These are phyloP conservation scores for Chlorella sp. DNA, from an alignment of 139 green algal species.

Conservation along the genomic window DNA sequence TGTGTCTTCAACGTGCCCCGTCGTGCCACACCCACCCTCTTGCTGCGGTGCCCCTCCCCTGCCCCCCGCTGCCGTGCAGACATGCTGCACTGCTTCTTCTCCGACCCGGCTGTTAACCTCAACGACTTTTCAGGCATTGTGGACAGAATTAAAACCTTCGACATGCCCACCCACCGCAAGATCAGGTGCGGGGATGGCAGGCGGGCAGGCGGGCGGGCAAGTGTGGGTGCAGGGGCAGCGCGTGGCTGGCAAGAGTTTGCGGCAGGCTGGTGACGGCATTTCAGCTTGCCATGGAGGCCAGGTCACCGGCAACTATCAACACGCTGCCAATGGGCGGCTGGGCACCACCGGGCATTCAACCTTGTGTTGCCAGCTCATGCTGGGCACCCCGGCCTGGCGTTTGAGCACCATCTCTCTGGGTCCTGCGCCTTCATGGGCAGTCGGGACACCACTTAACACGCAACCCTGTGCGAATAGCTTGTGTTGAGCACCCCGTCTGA, in stretches of 20 bases:
- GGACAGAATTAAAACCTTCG: conserved; percentile 50
- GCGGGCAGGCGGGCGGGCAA: background rate
- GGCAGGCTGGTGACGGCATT: too few relatives aligned
- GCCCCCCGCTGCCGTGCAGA: conserved; percentile 13
- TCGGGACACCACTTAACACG: too few relatives aligned
- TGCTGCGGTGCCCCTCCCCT: background rate
- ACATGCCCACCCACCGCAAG: conserved; percentile 80
- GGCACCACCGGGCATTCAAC: too few relatives aligned
- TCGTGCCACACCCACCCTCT: too few relatives aligned
- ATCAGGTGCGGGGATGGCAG: conserved; percentile 47
- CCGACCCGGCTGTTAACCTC: conserved; percentile 54
- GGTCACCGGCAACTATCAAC: too few relatives aligned
- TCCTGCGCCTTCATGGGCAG: too few relatives aligned
- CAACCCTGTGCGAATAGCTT: conserved; percentile 15
- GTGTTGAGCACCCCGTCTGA: background rate
- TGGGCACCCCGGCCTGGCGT: too few relatives aligned
- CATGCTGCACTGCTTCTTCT: conserved; percentile 81
- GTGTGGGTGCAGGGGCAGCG: background rate
- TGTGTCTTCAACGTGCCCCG: too few relatives aligned
- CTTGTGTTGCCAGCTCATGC: too few relatives aligned
- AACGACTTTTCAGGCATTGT: background rate
- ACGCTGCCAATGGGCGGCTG: too few relatives aligned
- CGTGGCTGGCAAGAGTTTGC: background rate
- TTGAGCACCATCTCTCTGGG: too few relatives aligned
- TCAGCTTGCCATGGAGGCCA: too few relatives aligned